Conservation (phyloP, 23 red algal genomes). For the Gracilaria caudata region DNA sequence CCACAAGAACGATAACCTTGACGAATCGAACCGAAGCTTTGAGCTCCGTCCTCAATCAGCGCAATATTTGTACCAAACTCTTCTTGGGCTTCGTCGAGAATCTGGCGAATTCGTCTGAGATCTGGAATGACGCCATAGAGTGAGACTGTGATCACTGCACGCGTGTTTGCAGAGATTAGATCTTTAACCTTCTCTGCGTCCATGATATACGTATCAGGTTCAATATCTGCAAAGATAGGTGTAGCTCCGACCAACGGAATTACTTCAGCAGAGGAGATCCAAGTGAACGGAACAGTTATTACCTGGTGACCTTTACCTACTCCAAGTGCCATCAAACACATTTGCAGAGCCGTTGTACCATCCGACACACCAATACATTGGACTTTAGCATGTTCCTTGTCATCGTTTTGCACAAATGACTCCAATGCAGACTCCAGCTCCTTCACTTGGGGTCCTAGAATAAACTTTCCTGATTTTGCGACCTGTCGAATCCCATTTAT, state of each 20-base stretch:
- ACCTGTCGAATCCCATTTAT: slow-evolving; percentile 44
- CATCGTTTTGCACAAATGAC: slow-evolving; percentile 29
- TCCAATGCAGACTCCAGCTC: slow-evolving; percentile 44
- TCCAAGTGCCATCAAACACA: slow-evolving; percentile 67
- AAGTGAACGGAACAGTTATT: slow-evolving; percentile 75
- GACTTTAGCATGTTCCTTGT: slow-evolving; percentile 12
- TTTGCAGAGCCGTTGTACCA: slow-evolving; percentile 70
- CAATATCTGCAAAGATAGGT: slow-evolving; percentile 73
- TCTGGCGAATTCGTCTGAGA: slow-evolving; percentile 29
- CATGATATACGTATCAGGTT: slow-evolving; percentile 61
- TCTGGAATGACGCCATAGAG: slow-evolving; percentile 74
- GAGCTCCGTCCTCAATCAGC: slow-evolving; percentile 85
- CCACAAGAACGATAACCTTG: slow-evolving; percentile 40
- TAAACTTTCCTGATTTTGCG: slow-evolving; percentile 65
- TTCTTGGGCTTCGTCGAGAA: slow-evolving; percentile 47
- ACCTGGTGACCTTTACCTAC: slow-evolving; percentile 63
- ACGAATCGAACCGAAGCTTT: slow-evolving; percentile 71
- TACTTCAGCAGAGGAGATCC: slow-evolving; percentile 77
- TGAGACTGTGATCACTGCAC: slow-evolving; percentile 75
- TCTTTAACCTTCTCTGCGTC: slow-evolving; percentile 28
- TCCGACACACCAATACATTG: slow-evolving; percentile 66
- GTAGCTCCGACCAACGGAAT: slow-evolving; percentile 69
- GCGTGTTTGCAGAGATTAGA: slow-evolving; percentile 37
- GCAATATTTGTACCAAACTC: slow-evolving; percentile 65
- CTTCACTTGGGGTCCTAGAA: slow-evolving; percentile 66